Evolutionary conservation across 176 grass and related monocot genomes (phyloP).

Genomic region (Echinochloa phyllopogon): DNA sequence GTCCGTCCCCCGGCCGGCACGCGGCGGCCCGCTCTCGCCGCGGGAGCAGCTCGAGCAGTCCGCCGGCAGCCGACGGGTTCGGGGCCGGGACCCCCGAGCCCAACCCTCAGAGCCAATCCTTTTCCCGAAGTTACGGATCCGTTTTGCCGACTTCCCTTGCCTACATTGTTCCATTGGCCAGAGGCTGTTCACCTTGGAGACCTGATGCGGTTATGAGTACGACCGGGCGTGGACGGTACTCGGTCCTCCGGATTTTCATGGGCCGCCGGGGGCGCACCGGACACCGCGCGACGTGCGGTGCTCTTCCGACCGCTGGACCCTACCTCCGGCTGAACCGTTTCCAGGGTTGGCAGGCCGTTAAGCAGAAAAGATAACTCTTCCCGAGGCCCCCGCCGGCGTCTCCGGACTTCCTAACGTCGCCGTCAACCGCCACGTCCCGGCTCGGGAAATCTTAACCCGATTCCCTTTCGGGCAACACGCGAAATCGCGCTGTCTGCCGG

Average conservation of each 20-base stretch:
- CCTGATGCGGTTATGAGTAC: constrained; percentile 83
- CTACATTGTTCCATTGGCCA: constrained; percentile 76
- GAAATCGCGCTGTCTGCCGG: constrained; percentile 45
- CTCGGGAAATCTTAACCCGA: constrained; percentile 65
- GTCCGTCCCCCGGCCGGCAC: no score
- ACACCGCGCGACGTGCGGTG: constrained; percentile 67
- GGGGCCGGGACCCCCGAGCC: no score
- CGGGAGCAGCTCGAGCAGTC: no score
- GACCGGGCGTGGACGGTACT: constrained; percentile 54
- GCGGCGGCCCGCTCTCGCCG: no score
- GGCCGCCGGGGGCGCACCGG: constrained; percentile 57
- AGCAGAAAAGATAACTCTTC: constrained; percentile 92
- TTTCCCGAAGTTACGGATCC: constrained; percentile 80
- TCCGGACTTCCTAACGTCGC: constrained; percentile 70
- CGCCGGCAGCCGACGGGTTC: no score
- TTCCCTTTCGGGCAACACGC: constrained; percentile 52
- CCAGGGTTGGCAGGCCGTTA: constrained; percentile 78
- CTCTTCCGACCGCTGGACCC: constrained; percentile 72
- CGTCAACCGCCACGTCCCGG: constrained; percentile 65
- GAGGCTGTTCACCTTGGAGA: constrained; percentile 74
- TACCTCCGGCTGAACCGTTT: constrained; percentile 79
- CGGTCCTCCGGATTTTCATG: constrained; percentile 51
- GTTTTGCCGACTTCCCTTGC: constrained; percentile 86
- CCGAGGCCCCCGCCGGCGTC: constrained; percentile 68
- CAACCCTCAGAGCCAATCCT: constrained; percentile 58